Evolutionary conservation across 805 yeast species (phyloP).

Genomic region (Ogataea paraovalis): DNA sequence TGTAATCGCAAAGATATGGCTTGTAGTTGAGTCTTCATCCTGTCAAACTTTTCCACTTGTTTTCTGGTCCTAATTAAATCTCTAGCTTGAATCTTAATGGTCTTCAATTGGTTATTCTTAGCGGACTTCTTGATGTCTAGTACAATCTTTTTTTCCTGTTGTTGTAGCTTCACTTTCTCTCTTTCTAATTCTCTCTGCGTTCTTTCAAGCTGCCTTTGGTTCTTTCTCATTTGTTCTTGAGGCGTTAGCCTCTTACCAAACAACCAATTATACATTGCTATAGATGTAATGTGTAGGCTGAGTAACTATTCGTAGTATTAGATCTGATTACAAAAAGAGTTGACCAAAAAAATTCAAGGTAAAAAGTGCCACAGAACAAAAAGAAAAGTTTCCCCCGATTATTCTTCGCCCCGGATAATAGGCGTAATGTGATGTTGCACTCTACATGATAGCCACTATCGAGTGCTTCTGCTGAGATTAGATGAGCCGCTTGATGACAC

Average conservation of each 20-base stretch:
- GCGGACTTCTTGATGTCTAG: constrained; percentile 89
- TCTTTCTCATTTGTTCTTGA: constrained; percentile 89
- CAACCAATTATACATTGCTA: constrained; percentile 84
- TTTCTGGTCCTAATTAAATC: constrained; percentile 87
- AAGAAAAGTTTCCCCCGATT: too few relatives aligned
- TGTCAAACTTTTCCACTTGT: constrained; percentile 80
- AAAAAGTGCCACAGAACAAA: too few relatives aligned
- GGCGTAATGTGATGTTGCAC: too few relatives aligned
- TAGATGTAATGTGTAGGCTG: too few relatives aligned
- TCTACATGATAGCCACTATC: too few relatives aligned
- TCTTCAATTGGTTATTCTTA: constrained; percentile 79
- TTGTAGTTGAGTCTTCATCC: constrained; percentile 92
- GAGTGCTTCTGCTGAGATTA: too few relatives aligned
- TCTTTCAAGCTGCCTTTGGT: constrained; percentile 90
- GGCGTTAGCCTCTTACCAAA: constrained; percentile 94
- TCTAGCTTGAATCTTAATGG: constrained; percentile 93
- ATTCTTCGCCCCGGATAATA: too few relatives aligned
- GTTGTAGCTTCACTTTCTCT: constrained; percentile 80
- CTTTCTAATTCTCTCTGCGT: constrained; percentile 92
- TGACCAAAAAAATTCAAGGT: too few relatives aligned
- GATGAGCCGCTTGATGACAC: too few relatives aligned
- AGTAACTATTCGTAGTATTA: too few relatives aligned
- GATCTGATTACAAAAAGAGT: too few relatives aligned
- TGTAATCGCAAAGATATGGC: constrained; percentile 91
- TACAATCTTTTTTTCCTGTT: constrained; percentile 85